Percentiles rank a stretch among this genome's conserved stretches.
phyloP scores from a whole-genome alignment of 441 rosid genomes.

The Pelargonium citronellum region DNA sequence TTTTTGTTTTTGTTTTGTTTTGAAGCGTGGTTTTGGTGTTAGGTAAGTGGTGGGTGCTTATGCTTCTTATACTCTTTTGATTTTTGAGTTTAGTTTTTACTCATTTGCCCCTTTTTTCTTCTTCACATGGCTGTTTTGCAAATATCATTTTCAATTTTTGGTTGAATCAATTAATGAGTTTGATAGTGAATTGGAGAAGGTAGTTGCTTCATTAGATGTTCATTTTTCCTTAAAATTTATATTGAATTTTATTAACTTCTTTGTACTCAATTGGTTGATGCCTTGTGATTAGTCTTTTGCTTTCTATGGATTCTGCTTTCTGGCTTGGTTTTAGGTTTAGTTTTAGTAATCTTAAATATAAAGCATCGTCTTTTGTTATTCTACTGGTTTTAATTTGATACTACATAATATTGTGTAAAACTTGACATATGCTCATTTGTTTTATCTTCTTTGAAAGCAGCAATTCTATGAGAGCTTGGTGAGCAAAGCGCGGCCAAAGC shows the following conservation, averaged over 20 bases:
- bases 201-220: background rate
- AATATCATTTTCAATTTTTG: slow-evolving; percentile 4
- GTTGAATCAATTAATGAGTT: slow-evolving; percentile 7
- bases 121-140: background rate
- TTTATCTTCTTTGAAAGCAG: slow-evolving; percentile 29
- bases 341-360: background rate
- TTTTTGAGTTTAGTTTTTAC: background rate
- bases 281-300: background rate
- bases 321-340: background rate
- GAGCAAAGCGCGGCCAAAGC: slow-evolving; percentile 85
- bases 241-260: background rate
- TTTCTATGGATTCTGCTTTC: background rate
- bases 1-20: background rate
- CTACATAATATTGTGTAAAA: background rate
- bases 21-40: background rate
- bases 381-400: background rate
- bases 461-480: slow-evolving; percentile 80
- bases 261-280: too few species aligned
- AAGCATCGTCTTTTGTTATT: background rate
- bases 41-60: slow-evolving; percentile 4
- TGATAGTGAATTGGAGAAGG: background rate
- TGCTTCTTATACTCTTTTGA: slow-evolving; percentile 1
- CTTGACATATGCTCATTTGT: background rate
- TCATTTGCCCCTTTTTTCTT: background rate
- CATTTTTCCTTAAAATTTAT: background rate